Evolutionary conservation across 192 early-diverging fungal species (phyloP).

Genomic region (Coemansia sp.): DNA sequence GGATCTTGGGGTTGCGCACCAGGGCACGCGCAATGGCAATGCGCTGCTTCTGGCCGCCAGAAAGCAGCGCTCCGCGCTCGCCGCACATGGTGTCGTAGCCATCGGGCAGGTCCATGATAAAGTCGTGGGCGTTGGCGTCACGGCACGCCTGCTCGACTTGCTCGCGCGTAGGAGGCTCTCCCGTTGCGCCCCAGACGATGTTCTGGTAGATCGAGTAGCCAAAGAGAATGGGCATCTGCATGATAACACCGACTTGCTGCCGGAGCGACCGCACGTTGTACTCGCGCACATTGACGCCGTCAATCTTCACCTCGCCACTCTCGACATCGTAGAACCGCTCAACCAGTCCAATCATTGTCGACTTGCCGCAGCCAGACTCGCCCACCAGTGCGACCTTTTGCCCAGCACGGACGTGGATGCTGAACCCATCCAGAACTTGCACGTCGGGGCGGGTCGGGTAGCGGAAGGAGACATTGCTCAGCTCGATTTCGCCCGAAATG

Average conservation of each 20-base stretch:
- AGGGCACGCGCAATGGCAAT: conserved; percentile 94
- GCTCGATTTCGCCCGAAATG: conserved; percentile 67
- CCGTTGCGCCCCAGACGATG: conserved; percentile 64
- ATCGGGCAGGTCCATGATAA: conserved; percentile 68
- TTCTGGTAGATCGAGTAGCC: conserved; percentile 78
- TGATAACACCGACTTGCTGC: conserved; percentile 82
- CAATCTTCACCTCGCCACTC: conserved; percentile 62
- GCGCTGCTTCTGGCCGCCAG: conserved; percentile 95
- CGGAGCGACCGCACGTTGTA: conserved; percentile 82
- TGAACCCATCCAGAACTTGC: conserved; percentile 70
- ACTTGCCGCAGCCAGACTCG: conserved; percentile 82
- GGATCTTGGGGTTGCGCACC: conserved; percentile 80
- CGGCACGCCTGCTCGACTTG: conserved; percentile 66
- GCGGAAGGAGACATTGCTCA: conserved; percentile 73
- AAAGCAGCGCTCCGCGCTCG: conserved; percentile 75
- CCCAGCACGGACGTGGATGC: conserved; percentile 70
- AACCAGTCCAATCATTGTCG: conserved; percentile 78
- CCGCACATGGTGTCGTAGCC: conserved; percentile 89
- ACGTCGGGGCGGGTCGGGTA: conserved; percentile 88
- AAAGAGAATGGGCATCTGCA: conserved; percentile 91
- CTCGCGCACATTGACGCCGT: conserved; percentile 72
- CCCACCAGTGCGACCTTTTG: conserved; percentile 90
- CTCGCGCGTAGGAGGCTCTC: conserved; percentile 64
- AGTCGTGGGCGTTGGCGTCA: conserved; percentile 73
- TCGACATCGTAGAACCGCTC: conserved; percentile 80